Conservation (phyloP, 805 yeast species). For the Jamesozyma gamospora region DNA sequence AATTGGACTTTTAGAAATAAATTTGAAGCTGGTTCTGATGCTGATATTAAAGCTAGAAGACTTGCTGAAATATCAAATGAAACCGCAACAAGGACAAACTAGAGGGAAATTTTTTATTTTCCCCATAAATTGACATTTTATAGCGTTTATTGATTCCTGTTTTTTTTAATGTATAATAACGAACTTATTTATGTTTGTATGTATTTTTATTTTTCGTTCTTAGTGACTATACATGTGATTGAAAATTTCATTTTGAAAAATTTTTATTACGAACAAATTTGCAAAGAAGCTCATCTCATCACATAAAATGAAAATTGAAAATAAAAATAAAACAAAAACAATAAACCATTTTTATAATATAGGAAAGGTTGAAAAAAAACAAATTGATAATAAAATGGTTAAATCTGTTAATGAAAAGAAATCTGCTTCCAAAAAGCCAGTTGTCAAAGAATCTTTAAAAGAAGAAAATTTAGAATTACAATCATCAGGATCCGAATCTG, state of each 20-base stretch:
- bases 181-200: too few relatives aligned
- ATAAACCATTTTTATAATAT: neutral
- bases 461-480: slow-evolving; percentile 17
- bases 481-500: slow-evolving; percentile 23
- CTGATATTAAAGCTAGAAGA: slow-evolving; percentile 56
- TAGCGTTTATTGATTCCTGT: too few relatives aligned
- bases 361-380: neutral
- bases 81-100: slow-evolving; percentile 3
- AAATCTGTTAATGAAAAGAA: slow-evolving; percentile 3
- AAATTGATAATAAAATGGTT: slow-evolving; percentile 6
- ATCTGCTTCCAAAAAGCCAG: slow-evolving; percentile 8
- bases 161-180: too few relatives aligned
- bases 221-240: too few relatives aligned
- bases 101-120: too few relatives aligned
- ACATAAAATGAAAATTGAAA: neutral
- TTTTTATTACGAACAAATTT: neutral
- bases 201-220: too few relatives aligned
- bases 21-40: slow-evolving; percentile 85
- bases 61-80: slow-evolving; percentile 1
- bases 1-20: slow-evolving; percentile 77
- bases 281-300: slow-evolving; percentile 6
- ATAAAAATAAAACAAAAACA: neutral
- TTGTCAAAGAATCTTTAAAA: slow-evolving; percentile 15
- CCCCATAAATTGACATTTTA: too few relatives aligned
- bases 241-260: neutral